A percentile compares a stretch with the other conserved stretches of the same genome.
These are phyloP conservation scores for Porpolomopsis calyptriformis DNA, from an alignment of 768 basidiomycete genomes.

Conservation along the genomic window DNA sequence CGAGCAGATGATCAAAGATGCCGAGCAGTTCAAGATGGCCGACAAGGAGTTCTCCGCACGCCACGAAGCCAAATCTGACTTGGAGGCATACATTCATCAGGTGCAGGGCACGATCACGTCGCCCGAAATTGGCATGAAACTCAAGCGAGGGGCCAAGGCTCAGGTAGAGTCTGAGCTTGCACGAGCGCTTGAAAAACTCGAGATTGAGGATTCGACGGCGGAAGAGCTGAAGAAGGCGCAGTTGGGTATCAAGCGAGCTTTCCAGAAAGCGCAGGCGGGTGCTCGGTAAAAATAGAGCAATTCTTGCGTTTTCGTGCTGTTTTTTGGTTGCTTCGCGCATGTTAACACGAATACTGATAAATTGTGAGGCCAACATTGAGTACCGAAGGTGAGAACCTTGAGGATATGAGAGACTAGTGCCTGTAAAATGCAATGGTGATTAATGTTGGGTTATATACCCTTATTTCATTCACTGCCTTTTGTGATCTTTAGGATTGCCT, in stretches of 20 bases:
- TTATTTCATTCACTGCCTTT: too few species aligned
- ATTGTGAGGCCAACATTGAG: too few species aligned
- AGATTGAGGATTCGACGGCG: slow-evolving; percentile 87
- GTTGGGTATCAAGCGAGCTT: slow-evolving; percentile 87
- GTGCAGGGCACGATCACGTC: slow-evolving; percentile 94
- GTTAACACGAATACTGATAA: too few species aligned
- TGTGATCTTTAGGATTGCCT: too few species aligned
- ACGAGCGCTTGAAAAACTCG: slow-evolving; percentile 94
- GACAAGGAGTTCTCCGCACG: slow-evolving; percentile 98
- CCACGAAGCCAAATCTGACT: slow-evolving; percentile 96
- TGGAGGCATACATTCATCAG: slow-evolving; percentile 95
- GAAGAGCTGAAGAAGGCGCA: slow-evolving; percentile 97
- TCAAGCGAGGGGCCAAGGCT: slow-evolving; percentile 91
- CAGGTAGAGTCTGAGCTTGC: slow-evolving; percentile 98
- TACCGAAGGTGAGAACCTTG: too few species aligned
- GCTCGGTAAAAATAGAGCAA: slow-evolving; percentile 79
- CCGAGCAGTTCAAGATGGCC: slow-evolving; percentile 92
- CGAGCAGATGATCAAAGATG: slow-evolving; percentile 99
- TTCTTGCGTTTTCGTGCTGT: too few species aligned
- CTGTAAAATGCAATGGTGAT: too few species aligned
- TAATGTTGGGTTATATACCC: too few species aligned
- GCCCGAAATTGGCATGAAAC: slow-evolving; percentile 95
- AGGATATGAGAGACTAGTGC: too few species aligned
- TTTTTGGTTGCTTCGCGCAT: too few species aligned
- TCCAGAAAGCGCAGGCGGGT: slow-evolving; percentile 94